A percentile compares a stretch with the other conserved stretches of the same genome.
Evolutionary conservation across 164 flowering plant species (phyloP).

Genomic region (Kalanchoe fedtschenkoi): DNA sequence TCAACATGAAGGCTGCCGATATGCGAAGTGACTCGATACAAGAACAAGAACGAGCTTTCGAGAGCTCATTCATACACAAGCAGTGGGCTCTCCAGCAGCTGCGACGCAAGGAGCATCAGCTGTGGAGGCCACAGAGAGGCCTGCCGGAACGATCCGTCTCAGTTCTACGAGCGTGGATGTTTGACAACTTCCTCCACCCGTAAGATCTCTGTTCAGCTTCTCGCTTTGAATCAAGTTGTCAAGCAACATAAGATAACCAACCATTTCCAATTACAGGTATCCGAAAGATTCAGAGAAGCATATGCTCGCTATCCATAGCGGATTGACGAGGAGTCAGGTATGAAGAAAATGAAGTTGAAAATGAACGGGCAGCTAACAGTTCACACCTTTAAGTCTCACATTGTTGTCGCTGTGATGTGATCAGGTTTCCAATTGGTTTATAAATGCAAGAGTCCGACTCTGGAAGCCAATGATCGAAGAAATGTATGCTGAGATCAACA

Average conservation of each 20-base stretch:
- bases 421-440: slow-evolving; percentile 71
- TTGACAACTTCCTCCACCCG: slow-evolving; percentile 97
- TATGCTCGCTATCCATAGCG: slow-evolving; percentile 77
- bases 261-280: slow-evolving; percentile 36
- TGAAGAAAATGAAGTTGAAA: background rate
- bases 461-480: slow-evolving; percentile 70
- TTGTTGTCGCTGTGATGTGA: slow-evolving; percentile 1
- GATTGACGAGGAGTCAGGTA: slow-evolving; percentile 96
- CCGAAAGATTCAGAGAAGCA: slow-evolving; percentile 98
- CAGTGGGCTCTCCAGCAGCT: slow-evolving; percentile 87
- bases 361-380: background rate
- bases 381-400: background rate
- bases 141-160: slow-evolving; percentile 93
- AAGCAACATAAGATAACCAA: background rate
- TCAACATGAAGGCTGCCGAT: slow-evolving; percentile 33
- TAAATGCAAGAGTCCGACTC: slow-evolving; percentile 50
- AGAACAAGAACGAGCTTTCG: slow-evolving; percentile 21
- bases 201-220: slow-evolving; percentile 21
- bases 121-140: slow-evolving; percentile 95
- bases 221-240: background rate
- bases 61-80: slow-evolving; percentile 53
- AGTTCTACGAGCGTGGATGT: slow-evolving; percentile 92
- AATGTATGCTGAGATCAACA: slow-evolving; percentile 50
- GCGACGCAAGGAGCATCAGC: slow-evolving; percentile 56
- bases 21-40: slow-evolving; percentile 10